These are phyloP conservation scores for Macrocybe sp. DNA, from an alignment of 1,284 basidiomycete species.

Conservation along the genomic window DNA sequence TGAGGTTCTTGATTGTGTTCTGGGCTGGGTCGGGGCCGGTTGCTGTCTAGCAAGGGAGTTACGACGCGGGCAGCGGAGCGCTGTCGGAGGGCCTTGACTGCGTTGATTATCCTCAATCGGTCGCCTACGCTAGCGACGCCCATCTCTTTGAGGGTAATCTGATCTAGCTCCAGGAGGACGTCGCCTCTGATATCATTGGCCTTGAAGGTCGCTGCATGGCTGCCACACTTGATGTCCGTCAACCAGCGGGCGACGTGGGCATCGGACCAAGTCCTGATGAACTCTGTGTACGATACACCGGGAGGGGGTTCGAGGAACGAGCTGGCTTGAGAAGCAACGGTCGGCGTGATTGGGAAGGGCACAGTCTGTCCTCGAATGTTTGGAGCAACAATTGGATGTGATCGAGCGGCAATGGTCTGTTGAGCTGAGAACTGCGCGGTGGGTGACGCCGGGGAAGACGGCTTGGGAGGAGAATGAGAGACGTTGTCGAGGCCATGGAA, in stretches of 20 bases:
- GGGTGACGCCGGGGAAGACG: conserved; percentile 52
- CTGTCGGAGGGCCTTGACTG: conserved; percentile 74
- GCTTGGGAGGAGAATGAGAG: conserved; percentile 35
- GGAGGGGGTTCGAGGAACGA: conserved; percentile 51
- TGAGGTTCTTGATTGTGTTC: conserved; percentile 13
- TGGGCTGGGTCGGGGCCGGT: conserved; percentile 15
- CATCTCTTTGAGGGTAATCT: conserved; percentile 83
- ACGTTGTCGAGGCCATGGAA: conserved; percentile 32
- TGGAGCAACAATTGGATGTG: conserved; percentile 31
- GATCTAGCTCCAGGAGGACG: conserved; percentile 86
- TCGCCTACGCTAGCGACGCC: conserved; percentile 86
- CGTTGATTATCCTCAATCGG: conserved; percentile 79
- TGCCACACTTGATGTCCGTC: conserved; percentile 64
- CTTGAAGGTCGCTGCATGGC: conserved; percentile 68
- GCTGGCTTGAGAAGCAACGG: conserved; percentile 21
- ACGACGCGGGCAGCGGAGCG: conserved; percentile 33
- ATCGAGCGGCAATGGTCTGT: conserved; percentile 25
- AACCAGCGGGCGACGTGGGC: conserved; percentile 69
- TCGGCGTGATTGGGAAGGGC: conserved; percentile 37
- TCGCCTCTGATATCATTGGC: conserved; percentile 87
- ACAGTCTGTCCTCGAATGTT: conserved; percentile 32
- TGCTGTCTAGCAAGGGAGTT: conserved; percentile 18
- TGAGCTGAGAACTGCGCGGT: conserved; percentile 35
- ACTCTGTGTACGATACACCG: conserved; percentile 55
- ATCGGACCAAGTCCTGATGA: conserved; percentile 67